Base-by-base conservation (phyloP, 169 alveolate genomes). In the Cryptosporidium meleagridis region DNA sequence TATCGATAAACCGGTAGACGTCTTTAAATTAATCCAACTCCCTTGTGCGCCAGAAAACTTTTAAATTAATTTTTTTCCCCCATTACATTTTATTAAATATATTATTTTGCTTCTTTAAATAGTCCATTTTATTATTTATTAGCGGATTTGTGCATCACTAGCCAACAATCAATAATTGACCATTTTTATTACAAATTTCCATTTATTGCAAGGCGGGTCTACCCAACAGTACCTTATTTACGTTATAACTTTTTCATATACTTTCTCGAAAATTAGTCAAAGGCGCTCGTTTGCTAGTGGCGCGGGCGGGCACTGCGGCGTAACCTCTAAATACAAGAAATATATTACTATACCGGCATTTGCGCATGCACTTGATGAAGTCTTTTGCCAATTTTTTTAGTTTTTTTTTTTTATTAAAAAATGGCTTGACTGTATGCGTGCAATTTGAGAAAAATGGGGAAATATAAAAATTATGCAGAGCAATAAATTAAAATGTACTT, bases 1-100 rank as follows among this genome's bases (percentile, higher is more conserved):
- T 55, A 55, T 55, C 67, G 67, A 55, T 55, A 8, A 21, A 26
- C 67, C 67, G 67, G 67, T 55, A 55, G 67, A 55, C 67, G 67
- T n/a, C 67, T 55, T 55, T 55, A 55, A 55, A 55, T 23, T 55
- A 55, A 55, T 26, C 67, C 67, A 55, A 26, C 67, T 26, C 35
- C n/a, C n/a, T 26, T 55, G 35, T 55, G 67, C 67, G 67, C 67
- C 67, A 55, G 67, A 55, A 55, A 55, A 26, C 18, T 26, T 55
- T 9, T 55, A 21, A 55, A 55, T 23, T 55, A 55, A 31, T 31
- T n/a, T 55, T 55, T 55, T 21, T 55, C n/a, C 35, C 67, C 35
- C 23, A 8, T n/a, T 23, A n/a, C 29, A 21, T 55, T 23, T 23
- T 16, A 55, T 55, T 23, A 55, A 4, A 21, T 55, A 37, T 37